Conservation (phyloP, 2,329 filamentous ascomycete species). For the Pezicula rhizophila region DNA sequence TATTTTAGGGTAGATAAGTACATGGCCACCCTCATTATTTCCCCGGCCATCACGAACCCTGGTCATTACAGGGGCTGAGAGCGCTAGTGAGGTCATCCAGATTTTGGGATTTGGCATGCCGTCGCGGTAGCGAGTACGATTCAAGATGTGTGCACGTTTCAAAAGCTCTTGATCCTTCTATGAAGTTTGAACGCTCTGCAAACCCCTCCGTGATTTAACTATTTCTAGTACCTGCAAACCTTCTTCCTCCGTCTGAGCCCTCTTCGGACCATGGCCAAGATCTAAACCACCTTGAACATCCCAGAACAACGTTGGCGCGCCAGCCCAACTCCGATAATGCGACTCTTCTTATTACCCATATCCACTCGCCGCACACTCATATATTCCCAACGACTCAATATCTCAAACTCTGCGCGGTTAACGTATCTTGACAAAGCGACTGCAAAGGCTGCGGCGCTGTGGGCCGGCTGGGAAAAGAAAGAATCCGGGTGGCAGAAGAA, state of each 20-base stretch:
- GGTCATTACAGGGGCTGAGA: neutral
- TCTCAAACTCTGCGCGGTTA: slow-evolving; percentile 45
- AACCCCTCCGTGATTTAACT: neutral
- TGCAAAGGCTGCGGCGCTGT: slow-evolving; percentile 66
- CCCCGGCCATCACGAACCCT: no score
- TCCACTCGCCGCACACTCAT: slow-evolving; percentile 86
- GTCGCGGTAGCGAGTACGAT: neutral
- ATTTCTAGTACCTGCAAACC: neutral
- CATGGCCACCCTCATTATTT: neutral
- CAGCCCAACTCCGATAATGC: slow-evolving; percentile 43
- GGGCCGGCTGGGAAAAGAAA: slow-evolving; percentile 82
- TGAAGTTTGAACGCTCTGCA: neutral
- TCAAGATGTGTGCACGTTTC: neutral
- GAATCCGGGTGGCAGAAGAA: slow-evolving; percentile 83
- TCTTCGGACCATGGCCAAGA: neutral
- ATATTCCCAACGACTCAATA: slow-evolving; percentile 75
- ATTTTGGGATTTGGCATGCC: neutral
- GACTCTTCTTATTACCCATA: slow-evolving; percentile 87
- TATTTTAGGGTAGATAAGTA: neutral
- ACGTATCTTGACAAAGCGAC: slow-evolving; percentile 63
- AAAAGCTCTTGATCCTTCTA: neutral
- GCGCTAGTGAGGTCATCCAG: neutral
- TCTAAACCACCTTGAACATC: slow-evolving; percentile 1
- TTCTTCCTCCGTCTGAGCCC: no score
- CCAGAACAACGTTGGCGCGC: neutral